Percentiles rank a stretch among this genome's conserved stretches.
These are phyloP conservation scores for Leccinum subgranulosum DNA, from an alignment of 768 basidiomycete genomes.

Conservation along the genomic window DNA sequence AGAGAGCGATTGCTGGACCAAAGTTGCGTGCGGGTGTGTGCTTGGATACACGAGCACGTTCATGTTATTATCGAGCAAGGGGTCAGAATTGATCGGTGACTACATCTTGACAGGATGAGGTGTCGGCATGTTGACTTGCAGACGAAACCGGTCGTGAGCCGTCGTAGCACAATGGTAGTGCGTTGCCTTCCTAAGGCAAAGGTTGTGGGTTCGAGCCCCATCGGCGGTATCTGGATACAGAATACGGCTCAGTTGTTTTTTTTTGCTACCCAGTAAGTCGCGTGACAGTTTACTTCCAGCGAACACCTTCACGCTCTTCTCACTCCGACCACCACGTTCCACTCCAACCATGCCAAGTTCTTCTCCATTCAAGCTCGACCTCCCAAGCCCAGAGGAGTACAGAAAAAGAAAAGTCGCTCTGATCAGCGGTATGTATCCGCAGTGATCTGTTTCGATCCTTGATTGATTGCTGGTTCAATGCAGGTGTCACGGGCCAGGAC, in stretches of 20 bases:
- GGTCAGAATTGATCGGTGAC: not conserved
- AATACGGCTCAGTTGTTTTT: slow-evolving; percentile 23
- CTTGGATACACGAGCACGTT: slow-evolving; percentile 76
- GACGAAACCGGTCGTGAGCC: slow-evolving; percentile 12
- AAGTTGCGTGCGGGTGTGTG: slow-evolving; percentile 52
- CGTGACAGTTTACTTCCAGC: no score
- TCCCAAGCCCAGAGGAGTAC: slow-evolving; percentile 79
- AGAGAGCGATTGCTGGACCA: slow-evolving; percentile 47
- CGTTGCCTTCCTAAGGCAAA: slow-evolving; percentile 40
- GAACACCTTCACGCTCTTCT: not conserved
- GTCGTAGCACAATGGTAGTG: slow-evolving; percentile 40
- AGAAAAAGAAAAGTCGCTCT: slow-evolving; percentile 90
- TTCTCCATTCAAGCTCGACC: slow-evolving; percentile 43
- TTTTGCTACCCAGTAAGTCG: no score
- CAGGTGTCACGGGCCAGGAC: slow-evolving; percentile 95
- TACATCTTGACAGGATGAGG: not conserved
- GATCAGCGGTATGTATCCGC: slow-evolving; percentile 66
- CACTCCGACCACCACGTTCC: not conserved
- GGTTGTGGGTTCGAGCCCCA: slow-evolving; percentile 38
- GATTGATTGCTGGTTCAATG: slow-evolving; percentile 11
- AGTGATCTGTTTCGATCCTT: not conserved
- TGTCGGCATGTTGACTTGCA: not conserved
- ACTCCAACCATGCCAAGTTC: slow-evolving; percentile 15
- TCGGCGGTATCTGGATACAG: slow-evolving; percentile 32
- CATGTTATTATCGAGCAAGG: slow-evolving; percentile 35